A percentile compares a stretch with the other conserved stretches of the same genome.
These are phyloP conservation scores for Hyphopichia khmerensis DNA, from an alignment of 1,139 yeast species.

Conservation along the genomic window DNA sequence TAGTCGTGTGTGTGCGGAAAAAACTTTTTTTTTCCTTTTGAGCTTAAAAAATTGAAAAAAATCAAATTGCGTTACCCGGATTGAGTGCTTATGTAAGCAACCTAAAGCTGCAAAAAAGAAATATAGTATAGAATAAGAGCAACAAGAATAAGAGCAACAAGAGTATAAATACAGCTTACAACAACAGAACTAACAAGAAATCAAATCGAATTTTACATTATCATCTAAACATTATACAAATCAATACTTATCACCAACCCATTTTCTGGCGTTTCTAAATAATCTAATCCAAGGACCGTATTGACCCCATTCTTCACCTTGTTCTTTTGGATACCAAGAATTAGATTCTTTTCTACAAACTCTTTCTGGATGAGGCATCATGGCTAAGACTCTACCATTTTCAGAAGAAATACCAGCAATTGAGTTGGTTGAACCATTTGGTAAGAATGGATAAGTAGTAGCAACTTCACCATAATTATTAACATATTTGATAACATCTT, in stretches of 20 bases:
- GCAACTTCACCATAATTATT: slow-evolving; percentile 90
- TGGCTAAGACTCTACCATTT: slow-evolving; percentile 92
- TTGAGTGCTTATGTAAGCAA: background rate
- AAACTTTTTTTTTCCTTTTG: no score
- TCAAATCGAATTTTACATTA: background rate
- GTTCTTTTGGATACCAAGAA: slow-evolving; percentile 82
- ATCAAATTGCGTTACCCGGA: background rate
- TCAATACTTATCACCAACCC: slow-evolving; percentile 63
- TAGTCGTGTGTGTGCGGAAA: no score
- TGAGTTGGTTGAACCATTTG: slow-evolving; percentile 93
- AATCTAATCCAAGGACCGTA: slow-evolving; percentile 95
- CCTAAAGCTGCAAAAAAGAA: background rate
- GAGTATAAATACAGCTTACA: background rate
- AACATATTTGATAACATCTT: slow-evolving; percentile 72
- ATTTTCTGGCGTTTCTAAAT: slow-evolving; percentile 89
- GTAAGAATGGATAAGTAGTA: slow-evolving; percentile 86
- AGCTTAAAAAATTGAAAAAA: no score
- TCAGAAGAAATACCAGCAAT: slow-evolving; percentile 89
- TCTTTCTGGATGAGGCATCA: slow-evolving; percentile 99
- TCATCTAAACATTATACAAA: slow-evolving; percentile 1
- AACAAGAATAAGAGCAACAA: no score
- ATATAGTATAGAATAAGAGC: no score
- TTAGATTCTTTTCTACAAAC: slow-evolving; percentile 83
- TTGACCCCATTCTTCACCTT: slow-evolving; percentile 62
- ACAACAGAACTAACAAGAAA: no score